Conservation (phyloP, 495 filamentous ascomycete species). For the Collariella sp. region DNA sequence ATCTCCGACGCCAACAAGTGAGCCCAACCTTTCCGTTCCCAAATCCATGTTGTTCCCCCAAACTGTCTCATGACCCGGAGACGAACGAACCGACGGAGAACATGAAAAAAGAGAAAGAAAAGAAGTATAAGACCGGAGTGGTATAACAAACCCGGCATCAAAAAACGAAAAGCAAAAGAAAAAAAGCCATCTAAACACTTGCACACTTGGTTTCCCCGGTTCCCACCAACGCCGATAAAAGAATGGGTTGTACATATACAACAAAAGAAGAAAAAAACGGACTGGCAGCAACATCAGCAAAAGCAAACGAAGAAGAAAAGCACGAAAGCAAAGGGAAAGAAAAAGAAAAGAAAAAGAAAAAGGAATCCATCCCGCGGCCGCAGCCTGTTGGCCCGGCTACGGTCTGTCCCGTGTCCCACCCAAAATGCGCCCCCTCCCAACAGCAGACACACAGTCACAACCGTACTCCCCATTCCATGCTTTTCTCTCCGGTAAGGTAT, state of each 20-base stretch:
- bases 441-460: too few relatives aligned
- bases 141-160: not conserved
- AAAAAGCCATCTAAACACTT: conserved; percentile 4
- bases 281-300: too few relatives aligned
- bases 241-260: conserved; percentile 7
- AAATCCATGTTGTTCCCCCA: not conserved
- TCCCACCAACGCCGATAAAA: conserved; percentile 1
- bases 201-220: not conserved
- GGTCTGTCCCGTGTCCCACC: not conserved
- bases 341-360: not conserved
- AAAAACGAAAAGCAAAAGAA: not conserved
- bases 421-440: not conserved
- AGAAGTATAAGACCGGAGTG: not conserved
- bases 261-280: not conserved
- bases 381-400: not conserved
- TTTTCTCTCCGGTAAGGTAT: not conserved
- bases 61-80: not conserved
- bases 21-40: too few relatives aligned
- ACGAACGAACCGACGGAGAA: not conserved
- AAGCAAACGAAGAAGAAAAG: not conserved
- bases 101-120: not conserved
- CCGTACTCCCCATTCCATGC: too few relatives aligned
- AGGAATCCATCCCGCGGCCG: not conserved
- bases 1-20: not conserved
- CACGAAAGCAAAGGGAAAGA: not conserved